Percentiles rank a stretch among this genome's conserved stretches.
phyloP scores from a whole-genome alignment of 2,329 filamentous ascomycete genomes.

The Colletotrichum camelliae region DNA sequence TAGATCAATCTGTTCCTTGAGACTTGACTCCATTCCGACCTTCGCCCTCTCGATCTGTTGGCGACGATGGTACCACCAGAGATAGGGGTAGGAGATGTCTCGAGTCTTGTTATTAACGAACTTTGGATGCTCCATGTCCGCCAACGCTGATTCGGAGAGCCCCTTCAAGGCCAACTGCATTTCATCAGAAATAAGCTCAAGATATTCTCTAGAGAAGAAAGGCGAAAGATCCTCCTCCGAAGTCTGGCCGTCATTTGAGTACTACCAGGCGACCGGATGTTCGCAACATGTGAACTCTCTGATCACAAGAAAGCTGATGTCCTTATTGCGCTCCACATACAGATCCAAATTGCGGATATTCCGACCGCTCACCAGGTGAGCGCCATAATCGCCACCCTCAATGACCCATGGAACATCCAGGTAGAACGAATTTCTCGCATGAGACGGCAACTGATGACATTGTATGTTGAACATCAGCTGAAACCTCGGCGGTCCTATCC shows the following conservation, averaged over 20 bases:
- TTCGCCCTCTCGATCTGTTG: not conserved
- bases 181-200: not conserved
- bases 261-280: not conserved
- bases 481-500: not conserved
- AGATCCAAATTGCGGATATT: not conserved
- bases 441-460: not conserved
- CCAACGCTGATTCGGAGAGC: not conserved
- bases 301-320: not conserved
- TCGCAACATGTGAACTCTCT: not conserved
- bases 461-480: not conserved
- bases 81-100: not conserved
- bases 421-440: not conserved
- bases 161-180: not conserved
- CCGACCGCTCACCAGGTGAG: not conserved
- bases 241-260: not conserved
- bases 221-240: not conserved
- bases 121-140: not conserved
- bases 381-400: not conserved
- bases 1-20: not conserved
- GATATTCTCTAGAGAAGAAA: not conserved
- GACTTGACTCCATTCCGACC: accelerated
- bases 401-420: not conserved
- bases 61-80: not conserved
- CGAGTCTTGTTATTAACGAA: not conserved
- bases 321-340: not conserved